Evolutionary conservation across 768 basidiomycete species (phyloP), one percentile per base, ranked within the genome.

Genomic region (Amanita inopinata): DNA sequence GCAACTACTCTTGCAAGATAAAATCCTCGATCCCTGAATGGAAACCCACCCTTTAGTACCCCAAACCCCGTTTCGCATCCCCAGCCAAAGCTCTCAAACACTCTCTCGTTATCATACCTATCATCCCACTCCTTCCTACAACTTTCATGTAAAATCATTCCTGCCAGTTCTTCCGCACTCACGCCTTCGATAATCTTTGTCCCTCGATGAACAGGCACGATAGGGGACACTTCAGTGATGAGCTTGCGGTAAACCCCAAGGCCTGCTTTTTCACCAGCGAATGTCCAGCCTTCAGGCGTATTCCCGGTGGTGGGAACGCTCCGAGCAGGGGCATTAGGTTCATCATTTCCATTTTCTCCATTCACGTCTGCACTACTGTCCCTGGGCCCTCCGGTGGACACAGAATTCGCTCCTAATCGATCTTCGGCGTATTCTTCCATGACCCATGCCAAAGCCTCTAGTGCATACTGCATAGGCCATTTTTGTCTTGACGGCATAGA

Each of bases 151-250:
- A 70, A 70, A 12, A 96, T 69, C 15, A 86, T 72, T 1, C 80
- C 70, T 0, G 78, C 80, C 25, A 97, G 68, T 57, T 99, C 94
- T 55, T 96, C 93, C 1, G 92, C 92, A 1, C 90, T 86, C 8
- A 93, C 76, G 3, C 92, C 91, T 56, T 97, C 87, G 38, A 98
- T 82, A 47, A 97, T 89, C 61, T 88, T 87, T 55, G 83, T 80
- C 0, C 87, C 91, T 51, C 80, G 83, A 59, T 90, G 83, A 2
- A 98, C 78, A 0, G 90, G 89, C 23, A 92, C 77, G 40, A 76
- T 66, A 1, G 83, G 70, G 4, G 90, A 94, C 4, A 94, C 73
- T 41, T 83, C 79, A 0, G 84, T 71, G 5, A 77, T 73, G n/a
- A 80, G 59, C 54, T 83, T 84, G 53, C 81, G 79, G 48, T 86